Percentiles rank a stretch among this genome's conserved stretches.
These are phyloP conservation scores for Mortierella alpina DNA, from an alignment of 192 early-diverging fungal genomes.

Conservation along the genomic window DNA sequence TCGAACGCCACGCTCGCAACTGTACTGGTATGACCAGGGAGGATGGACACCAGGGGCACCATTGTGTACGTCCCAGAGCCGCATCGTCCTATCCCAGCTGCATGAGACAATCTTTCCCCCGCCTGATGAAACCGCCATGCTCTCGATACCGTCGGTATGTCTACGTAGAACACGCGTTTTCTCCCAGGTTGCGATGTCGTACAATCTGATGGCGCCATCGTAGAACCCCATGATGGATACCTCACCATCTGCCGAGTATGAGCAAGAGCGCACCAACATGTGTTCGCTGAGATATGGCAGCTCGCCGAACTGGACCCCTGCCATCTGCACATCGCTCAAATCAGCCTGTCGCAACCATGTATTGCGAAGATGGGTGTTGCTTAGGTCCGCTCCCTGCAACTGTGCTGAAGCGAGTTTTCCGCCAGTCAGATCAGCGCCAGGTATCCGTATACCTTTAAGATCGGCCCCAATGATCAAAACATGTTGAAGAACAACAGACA, in stretches of 20 bases:
- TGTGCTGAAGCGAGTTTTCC: slow-evolving; percentile 10
- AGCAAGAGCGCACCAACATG: neutral
- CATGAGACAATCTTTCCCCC: too few species aligned
- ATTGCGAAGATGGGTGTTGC: neutral
- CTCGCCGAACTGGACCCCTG: neutral
- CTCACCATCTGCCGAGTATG: slow-evolving; percentile 8
- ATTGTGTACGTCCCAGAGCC: too few species aligned
- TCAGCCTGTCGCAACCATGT: slow-evolving; percentile 6
- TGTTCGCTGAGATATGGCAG: neutral
- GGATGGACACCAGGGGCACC: too few species aligned
- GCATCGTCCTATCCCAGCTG: too few species aligned
- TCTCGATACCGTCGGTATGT: too few species aligned
- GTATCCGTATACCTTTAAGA: slow-evolving; percentile 1
- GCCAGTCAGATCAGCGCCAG: slow-evolving; percentile 6
- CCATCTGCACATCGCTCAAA: neutral
- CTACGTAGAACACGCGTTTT: too few species aligned
- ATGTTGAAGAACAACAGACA: too few species aligned
- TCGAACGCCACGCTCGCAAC: too few species aligned
- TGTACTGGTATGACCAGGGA: too few species aligned
- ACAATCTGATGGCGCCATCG: slow-evolving; percentile 1
- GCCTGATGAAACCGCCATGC: too few species aligned
- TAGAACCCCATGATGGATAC: neutral
- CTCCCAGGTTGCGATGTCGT: neutral
- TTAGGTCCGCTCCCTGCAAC: slow-evolving; percentile 14
- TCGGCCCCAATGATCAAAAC: slow-evolving; percentile 5